Evolutionary conservation across 257 asterid species (phyloP), one percentile per base, ranked within the genome.

Genomic region (Pogostemon cablin): DNA sequence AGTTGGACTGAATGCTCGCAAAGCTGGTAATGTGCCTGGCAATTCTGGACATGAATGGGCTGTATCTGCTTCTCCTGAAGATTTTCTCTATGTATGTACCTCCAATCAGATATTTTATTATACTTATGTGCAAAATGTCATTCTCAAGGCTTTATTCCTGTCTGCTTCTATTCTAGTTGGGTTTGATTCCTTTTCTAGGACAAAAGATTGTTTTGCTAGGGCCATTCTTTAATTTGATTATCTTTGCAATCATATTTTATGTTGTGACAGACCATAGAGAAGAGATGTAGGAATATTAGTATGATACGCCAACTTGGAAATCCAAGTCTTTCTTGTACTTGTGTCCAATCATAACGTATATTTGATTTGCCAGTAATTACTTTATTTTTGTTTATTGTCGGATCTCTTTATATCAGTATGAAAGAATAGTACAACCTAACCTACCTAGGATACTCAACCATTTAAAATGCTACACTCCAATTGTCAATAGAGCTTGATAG

Each of bases 11-110:
- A 82, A 81, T 79, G 90, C 90, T 76, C 92, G 95, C 47, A 86
- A 86, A 78, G 79, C 88, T 73, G 90, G 89, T 62, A 86, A 79
- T 68, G 63, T 81, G 34, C 78, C 80, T 78, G 77, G 87, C 71
- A 86, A 37, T 73, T 56, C 98, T 95, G 65, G 92, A 72, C 84
- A 76, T 77, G 96, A 89, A 75, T 95, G 98, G 98, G 99, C 97
- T 46, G 47, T 80, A 72, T 85, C 96, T 77, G 95, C 98, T 81
- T 70, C 84, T 64, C 83, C 93, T n/a, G 93, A 91, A 32, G 95
- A 95, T 81, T 81, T 95, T 62, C 84, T 89, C 69, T 88, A 84
- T 69, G 92, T 95, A 87, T 58, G 95, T 79, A 69, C 74, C 81
- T 53, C 42, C 56, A 10, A 35, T 55, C 37, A 53, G 58, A 43